phyloP scores from a whole-genome alignment of 2,329 filamentous ascomycete species.

The Fusarium praegraminearum region DNA sequence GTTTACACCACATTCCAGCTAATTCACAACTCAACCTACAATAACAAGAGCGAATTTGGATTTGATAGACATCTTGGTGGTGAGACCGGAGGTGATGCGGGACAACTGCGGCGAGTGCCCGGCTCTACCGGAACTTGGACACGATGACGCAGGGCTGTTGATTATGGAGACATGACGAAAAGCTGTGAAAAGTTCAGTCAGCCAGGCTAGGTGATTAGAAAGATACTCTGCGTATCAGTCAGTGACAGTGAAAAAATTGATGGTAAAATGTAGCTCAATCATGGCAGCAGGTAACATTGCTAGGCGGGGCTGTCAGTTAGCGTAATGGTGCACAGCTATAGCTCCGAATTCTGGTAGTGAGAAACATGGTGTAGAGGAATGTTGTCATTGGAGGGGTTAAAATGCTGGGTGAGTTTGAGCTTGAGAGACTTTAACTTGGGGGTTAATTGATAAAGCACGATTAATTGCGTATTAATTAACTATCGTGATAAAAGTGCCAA shows the following conservation, averaged over 20 bases:
- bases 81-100: conserved; percentile 22
- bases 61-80: conserved; percentile 4
- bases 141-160: conserved; percentile 25
- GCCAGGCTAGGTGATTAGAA: conserved; percentile 37
- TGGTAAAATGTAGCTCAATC: neutral
- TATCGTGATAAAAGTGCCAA: neutral
- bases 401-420: conserved; percentile 9
- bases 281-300: neutral
- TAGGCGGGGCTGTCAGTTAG: conserved; percentile 5
- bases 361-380: conserved; percentile 30
- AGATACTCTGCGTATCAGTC: conserved; percentile 10
- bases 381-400: conserved; percentile 43
- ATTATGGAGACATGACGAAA: conserved; percentile 45
- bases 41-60: neutral
- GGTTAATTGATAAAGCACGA: neutral
- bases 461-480: neutral
- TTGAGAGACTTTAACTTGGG: neutral
- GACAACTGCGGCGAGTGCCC: conserved; percentile 26
- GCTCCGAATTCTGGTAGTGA: conserved; percentile 20
- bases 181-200: conserved; percentile 23
- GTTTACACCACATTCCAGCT: neutral
- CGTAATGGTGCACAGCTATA: conserved; percentile 10
- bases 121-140: conserved; percentile 25
- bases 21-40: neutral
- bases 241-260: neutral